Evolutionary conservation across 768 basidiomycete species (phyloP), one percentile per base, ranked within the genome.

Genomic region (Suillus sp.): DNA sequence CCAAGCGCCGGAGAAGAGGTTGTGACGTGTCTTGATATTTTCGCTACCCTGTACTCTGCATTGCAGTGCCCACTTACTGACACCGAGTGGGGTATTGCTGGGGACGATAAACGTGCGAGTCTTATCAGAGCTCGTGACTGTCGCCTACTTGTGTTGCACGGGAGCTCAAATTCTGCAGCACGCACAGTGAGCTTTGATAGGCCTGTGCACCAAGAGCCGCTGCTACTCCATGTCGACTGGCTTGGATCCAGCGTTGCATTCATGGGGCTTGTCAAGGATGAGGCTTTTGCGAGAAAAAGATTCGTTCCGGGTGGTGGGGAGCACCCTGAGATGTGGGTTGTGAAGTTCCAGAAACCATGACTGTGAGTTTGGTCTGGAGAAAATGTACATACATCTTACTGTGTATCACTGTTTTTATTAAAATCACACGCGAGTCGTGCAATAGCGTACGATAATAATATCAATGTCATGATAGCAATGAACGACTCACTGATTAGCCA

Each of bases 161-260:
- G 32, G 20, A 59, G 11, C 20, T 32, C 20, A 13, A 40, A 40
- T 57, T 18, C 25, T 38, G 37, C 18, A 1, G 9, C 55, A 27
- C 56, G 18, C 25, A 30, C 45, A 9, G 14, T 32, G n/a, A 34
- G 11, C 4, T 55, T 32, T n/a, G 20, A 32, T 16, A 20, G 18
- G 27, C 8, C 18, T 59, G 16, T 30, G 22, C 38, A 9, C 13
- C 25, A 2, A 4, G 30, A 56, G 3, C n/a, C 32, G 13, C 20
- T 25, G 2, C 20, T 64, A 16, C 63, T 64, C 16, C 60, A 51
- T 42, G 64, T 64, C 9, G 64, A 64, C 40, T 63, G 62, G 64
- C 64, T 64, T 37, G 64, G 64, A 16, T 56, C 56, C 10, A 34
- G 37, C 14, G 35, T 59, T 27, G 38, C 47, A 7, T 64, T 64